phyloP scores from a whole-genome alignment of 176 grass and related monocot species.

The Aegilops umbellulata region DNA sequence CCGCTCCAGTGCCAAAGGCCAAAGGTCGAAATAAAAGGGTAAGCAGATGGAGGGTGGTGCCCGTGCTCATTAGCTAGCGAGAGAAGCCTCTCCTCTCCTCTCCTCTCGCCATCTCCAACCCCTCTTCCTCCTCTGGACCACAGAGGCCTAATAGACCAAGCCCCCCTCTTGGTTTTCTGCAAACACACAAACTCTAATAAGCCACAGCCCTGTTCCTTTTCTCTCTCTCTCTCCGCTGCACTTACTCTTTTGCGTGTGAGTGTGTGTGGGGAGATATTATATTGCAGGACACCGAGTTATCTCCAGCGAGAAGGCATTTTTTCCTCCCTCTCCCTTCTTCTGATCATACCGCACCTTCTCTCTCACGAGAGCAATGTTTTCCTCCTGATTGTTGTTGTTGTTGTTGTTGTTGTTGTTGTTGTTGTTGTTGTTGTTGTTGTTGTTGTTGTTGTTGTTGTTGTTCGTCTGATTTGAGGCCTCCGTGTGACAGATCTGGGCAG shows the following conservation, averaged over 20 bases:
- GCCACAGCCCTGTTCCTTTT: neutral
- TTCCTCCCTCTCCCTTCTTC: neutral
- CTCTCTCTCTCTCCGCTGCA: neutral
- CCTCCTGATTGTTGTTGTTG: neutral
- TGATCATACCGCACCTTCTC: neutral
- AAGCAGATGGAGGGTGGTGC: neutral
- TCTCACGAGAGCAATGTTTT: conserved; percentile 8
- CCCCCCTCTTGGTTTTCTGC: conserved; percentile 15
- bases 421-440: neutral
- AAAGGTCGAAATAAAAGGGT: conserved; percentile 7
- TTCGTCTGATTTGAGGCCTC: conserved; percentile 44
- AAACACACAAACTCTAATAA: conserved; percentile 27
- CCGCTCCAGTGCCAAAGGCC: neutral
- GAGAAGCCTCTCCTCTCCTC: neutral
- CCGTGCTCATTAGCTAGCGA: neutral
- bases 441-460: neutral
- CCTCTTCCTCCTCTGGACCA: conserved; percentile 12
- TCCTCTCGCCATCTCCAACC: neutral
- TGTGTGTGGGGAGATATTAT: conserved; percentile 15
- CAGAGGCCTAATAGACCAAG: conserved; percentile 13
- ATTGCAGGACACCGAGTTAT: conserved; percentile 28
- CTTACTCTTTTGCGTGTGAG: neutral
- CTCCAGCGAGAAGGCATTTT: conserved; percentile 14
- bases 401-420: neutral
- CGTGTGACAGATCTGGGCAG: conserved; percentile 40